Percentiles rank a stretch among this genome's conserved stretches.
Conservation (phyloP, 805 yeast species). For the Saturnispora kantuleensis region DNA sequence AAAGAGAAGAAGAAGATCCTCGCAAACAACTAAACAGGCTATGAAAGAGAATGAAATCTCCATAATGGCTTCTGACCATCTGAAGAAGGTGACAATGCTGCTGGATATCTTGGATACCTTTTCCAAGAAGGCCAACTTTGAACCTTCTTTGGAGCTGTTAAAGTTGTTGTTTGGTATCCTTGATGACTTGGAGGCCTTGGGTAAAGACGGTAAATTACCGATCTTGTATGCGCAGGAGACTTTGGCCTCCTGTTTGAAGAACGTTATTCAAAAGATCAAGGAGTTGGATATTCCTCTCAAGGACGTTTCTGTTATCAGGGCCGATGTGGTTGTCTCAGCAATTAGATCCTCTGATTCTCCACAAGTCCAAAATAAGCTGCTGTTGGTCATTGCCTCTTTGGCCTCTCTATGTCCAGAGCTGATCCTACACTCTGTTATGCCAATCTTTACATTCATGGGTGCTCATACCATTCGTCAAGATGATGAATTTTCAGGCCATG, state of each 20-base stretch:
- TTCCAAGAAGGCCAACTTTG: constrained; percentile 15
- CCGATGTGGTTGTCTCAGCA: constrained; percentile 84
- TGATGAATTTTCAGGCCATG: constrained; percentile 88
- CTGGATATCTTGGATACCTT: constrained; percentile 66
- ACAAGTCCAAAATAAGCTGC: constrained; percentile 83
- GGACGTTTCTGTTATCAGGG: constrained; percentile 64
- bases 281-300: constrained; percentile 25
- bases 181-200: constrained; percentile 73
- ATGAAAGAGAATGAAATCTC: constrained; percentile 64
- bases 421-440: constrained; percentile 94
- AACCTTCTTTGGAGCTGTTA: constrained; percentile 29
- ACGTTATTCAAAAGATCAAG: constrained; percentile 50
- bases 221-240: constrained; percentile 87
- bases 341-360: constrained; percentile 86
- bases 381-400: constrained; percentile 76
- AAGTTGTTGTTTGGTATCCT: constrained; percentile 43
- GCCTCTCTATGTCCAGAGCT: constrained; percentile 87
- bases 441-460: constrained; percentile 99
- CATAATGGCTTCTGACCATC: constrained; percentile 65
- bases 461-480: constrained; percentile 95
- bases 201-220: constrained; percentile 85
- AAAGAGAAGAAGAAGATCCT: constrained; percentile 77
- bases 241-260: constrained; percentile 75
- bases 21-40: constrained; percentile 68
- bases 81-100: constrained; percentile 66